phyloP scores from a whole-genome alignment of 1,284 basidiomycete species.

The Ustilago shanxiensis region DNA sequence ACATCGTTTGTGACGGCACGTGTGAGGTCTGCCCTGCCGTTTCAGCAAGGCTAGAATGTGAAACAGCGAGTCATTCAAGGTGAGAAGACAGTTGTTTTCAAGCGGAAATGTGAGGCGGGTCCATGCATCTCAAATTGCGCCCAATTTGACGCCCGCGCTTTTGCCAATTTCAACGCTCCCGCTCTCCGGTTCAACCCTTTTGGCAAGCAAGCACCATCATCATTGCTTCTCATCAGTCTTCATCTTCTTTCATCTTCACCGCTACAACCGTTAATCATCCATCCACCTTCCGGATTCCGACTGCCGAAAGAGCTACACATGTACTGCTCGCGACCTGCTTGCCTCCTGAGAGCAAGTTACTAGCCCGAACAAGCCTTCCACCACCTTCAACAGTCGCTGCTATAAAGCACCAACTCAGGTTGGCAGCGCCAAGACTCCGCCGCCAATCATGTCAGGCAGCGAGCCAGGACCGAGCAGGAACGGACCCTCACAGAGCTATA shows the following conservation, averaged over 20 bases:
- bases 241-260: background rate
- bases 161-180: conserved; percentile 12
- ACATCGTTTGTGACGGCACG: background rate
- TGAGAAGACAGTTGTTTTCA: background rate
- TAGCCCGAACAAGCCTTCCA: background rate
- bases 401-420: background rate
- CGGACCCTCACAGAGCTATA: conserved; percentile 18
- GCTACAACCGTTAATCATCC: background rate
- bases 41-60: background rate
- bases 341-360: background rate
- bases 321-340: background rate
- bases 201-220: conserved; percentile 3
- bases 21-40: background rate
- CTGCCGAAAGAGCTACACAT: background rate
- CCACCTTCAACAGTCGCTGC: background rate
- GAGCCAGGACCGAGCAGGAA: conserved; percentile 30
- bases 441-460: conserved; percentile 1
- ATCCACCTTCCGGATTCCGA: background rate
- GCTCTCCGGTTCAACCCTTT: conserved; percentile 1
- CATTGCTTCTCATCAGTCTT: background rate
- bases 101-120: background rate
- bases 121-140: conserved; percentile 4
- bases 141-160: conserved; percentile 15
- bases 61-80: background rate
- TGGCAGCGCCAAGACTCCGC: background rate